Evolutionary conservation across 164 flowering plant genomes (phyloP), one percentile per base, ranked within the genome.

Genomic region (Berberis vulgaris): DNA sequence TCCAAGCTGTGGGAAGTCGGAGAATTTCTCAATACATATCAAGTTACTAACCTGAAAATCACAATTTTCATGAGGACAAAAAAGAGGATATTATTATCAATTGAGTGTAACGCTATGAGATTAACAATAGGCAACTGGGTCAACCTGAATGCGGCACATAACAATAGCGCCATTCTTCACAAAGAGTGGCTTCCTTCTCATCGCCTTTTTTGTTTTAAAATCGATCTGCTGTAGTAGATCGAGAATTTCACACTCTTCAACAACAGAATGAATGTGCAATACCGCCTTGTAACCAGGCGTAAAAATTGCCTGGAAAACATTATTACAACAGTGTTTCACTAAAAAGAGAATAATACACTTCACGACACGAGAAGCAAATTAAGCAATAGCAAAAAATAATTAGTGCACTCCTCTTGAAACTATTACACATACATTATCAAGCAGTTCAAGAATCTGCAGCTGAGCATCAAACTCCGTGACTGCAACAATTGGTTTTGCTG

Each of bases 221-320:
- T 95, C 99, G 65, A 95, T 95, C 71, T 91, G 97, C 45, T 81
- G 79, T 54, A 83, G 71, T 67, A 95, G 76, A 81, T 88, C 85
- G 68, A 91, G 77, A 74, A 95, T 91, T 81, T 95, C 99, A 76
- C 98, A 89, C 71, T 95, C 99, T 75, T 95, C 99, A 63, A 89
- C 97, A 58, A 90, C 86, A 55, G 98, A 60, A 75, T 95, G 99
- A 66, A 95, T 78, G 72, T 91, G 99, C 77, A 95, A 74, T 8
- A 95, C 82, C 59, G 99, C 99, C 75, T 91, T 95, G 78, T 95
- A 95, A 38, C 99, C 99, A 73, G 99, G 92, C 60, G 98, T 89
- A 61, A 91, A 89, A 68, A 95, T 95, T 59, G 98, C 99, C 99
- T 91, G 73, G 43, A 55, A 71, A 3, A 71, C 38, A 52, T 52